These are phyloP conservation scores for Metschnikowia similis DNA, from an alignment of 805 yeast species.

Conservation along the genomic window DNA sequence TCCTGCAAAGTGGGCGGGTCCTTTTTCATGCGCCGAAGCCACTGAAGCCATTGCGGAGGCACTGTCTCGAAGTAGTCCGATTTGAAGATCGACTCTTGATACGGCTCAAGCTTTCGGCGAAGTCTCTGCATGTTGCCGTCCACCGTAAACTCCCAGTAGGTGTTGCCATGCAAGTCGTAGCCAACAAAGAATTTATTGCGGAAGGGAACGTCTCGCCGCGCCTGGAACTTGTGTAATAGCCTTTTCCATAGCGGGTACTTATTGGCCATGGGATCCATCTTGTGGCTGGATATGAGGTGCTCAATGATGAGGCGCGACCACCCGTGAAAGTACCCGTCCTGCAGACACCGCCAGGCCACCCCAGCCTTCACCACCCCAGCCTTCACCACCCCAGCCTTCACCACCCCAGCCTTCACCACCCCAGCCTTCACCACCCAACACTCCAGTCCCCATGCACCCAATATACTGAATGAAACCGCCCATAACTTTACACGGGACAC, in stretches of 20 bases:
- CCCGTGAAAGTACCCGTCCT: neutral
- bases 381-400: too few species aligned
- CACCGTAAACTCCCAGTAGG: conserved; percentile 76
- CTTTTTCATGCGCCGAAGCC: conserved; percentile 66
- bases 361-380: too few species aligned
- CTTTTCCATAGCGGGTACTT: conserved; percentile 50
- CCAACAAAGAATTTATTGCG: conserved; percentile 66
- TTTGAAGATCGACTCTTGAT: conserved; percentile 41
- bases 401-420: too few species aligned
- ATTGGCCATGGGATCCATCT: conserved; percentile 47
- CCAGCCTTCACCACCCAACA: too few species aligned
- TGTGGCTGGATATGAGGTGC: neutral
- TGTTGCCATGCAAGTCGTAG: conserved; percentile 78
- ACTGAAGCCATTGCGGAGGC: conserved; percentile 75
- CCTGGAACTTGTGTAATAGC: conserved; percentile 51
- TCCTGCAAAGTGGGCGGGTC: conserved; percentile 62
- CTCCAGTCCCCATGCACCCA: too few species aligned
- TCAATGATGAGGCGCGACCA: conserved; percentile 1
- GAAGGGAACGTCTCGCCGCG: conserved; percentile 63
- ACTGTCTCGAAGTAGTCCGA: conserved; percentile 57
- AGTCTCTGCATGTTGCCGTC: conserved; percentile 50
- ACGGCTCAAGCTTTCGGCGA: conserved; percentile 62
- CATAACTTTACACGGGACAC: too few species aligned
- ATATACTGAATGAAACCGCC: too few species aligned
- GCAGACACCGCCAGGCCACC: neutral